Percentiles rank a stretch among this genome's conserved stretches.
phyloP scores from a whole-genome alignment of 2,329 filamentous ascomycete species.

The Aspergillus tanneri region DNA sequence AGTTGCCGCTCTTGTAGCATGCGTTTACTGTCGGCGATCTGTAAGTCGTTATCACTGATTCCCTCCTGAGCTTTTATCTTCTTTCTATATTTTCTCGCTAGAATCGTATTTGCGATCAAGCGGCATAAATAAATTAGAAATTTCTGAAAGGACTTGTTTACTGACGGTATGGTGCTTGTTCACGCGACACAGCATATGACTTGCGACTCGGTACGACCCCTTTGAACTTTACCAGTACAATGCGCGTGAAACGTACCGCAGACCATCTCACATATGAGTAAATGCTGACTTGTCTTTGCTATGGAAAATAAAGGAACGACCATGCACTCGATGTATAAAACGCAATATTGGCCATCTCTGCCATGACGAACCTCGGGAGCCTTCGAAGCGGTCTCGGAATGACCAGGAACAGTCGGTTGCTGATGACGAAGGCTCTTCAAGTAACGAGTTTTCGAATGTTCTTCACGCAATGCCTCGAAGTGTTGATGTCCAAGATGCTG shows the following conservation, averaged over 20 bases:
- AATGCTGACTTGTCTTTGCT: slow-evolving; percentile 33
- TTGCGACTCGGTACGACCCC: slow-evolving; percentile 74
- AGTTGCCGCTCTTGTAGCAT: slow-evolving; percentile 58
- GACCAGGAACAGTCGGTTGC: slow-evolving; percentile 57
- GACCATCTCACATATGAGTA: slow-evolving; percentile 9
- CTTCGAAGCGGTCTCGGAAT: slow-evolving; percentile 76
- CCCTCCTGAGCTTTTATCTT: background rate
- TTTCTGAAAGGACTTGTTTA: slow-evolving; percentile 34
- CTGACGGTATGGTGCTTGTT: slow-evolving; percentile 47
- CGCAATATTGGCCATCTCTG: slow-evolving; percentile 97
- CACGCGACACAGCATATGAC: slow-evolving; percentile 74
- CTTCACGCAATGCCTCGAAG: slow-evolving; percentile 51
- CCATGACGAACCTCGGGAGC: slow-evolving; percentile 93
- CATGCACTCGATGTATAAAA: slow-evolving; percentile 96
- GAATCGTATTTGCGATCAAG: background rate
- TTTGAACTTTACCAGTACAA: slow-evolving; percentile 21
- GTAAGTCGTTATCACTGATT: slow-evolving; percentile 59
- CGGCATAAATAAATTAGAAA: slow-evolving; percentile 18
- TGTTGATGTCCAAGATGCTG: slow-evolving; percentile 60
- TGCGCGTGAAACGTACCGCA: slow-evolving; percentile 26
- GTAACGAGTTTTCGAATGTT: slow-evolving; percentile 46
- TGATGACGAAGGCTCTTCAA: slow-evolving; percentile 58
- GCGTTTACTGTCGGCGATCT: slow-evolving; percentile 86
- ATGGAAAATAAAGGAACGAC: slow-evolving; percentile 67
- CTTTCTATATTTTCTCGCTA: background rate